Conservation (phyloP, 768 basidiomycete genomes). For the Lepiota brunneoincarnata region DNA sequence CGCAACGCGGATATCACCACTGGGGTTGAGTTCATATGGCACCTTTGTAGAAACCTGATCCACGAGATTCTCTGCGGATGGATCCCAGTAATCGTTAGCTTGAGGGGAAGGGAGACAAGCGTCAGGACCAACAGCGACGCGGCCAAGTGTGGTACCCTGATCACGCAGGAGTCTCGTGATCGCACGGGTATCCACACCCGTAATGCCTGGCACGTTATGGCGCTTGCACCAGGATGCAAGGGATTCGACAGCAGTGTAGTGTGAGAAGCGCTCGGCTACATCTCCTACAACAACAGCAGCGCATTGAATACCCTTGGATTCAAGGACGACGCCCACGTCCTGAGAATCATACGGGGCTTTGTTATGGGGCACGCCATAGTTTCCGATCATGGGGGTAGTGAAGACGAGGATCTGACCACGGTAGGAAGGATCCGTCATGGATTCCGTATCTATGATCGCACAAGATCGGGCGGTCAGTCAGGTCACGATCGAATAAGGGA, state of each 20-base stretch:
- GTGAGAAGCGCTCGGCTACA: slow-evolving; percentile 92
- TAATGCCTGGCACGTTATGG: slow-evolving; percentile 87
- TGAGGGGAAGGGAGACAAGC: slow-evolving; percentile 56
- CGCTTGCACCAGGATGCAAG: slow-evolving; percentile 92
- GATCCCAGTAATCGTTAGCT: slow-evolving; percentile 87
- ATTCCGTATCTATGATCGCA: slow-evolving; percentile 82
- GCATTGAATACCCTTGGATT: slow-evolving; percentile 88
- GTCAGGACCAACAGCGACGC: slow-evolving; percentile 81
- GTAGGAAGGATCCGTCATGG: slow-evolving; percentile 99
- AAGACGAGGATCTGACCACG: slow-evolving; percentile 98
- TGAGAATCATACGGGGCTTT: slow-evolving; percentile 63
- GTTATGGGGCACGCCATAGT: slow-evolving; percentile 94
- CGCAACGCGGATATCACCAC: slow-evolving; percentile 87
- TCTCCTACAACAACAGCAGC: slow-evolving; percentile 91
- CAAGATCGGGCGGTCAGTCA: slow-evolving; percentile 4
- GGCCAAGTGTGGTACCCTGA: slow-evolving; percentile 95
- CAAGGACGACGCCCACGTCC: slow-evolving; percentile 86
- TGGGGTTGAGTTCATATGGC: slow-evolving; percentile 83
- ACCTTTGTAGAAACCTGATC: slow-evolving; percentile 87
- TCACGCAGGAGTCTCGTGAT: slow-evolving; percentile 92
- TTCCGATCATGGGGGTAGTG: slow-evolving; percentile 97
- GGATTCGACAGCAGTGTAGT: slow-evolving; percentile 92
- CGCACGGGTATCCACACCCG: slow-evolving; percentile 96
- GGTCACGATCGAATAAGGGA: slow-evolving; percentile 5
- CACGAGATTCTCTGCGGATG: slow-evolving; percentile 87